Evolutionary conservation across 129 eudicot genomes (phyloP), one percentile per base, ranked within the genome.

Genomic region (Artemisia tridentata): DNA sequence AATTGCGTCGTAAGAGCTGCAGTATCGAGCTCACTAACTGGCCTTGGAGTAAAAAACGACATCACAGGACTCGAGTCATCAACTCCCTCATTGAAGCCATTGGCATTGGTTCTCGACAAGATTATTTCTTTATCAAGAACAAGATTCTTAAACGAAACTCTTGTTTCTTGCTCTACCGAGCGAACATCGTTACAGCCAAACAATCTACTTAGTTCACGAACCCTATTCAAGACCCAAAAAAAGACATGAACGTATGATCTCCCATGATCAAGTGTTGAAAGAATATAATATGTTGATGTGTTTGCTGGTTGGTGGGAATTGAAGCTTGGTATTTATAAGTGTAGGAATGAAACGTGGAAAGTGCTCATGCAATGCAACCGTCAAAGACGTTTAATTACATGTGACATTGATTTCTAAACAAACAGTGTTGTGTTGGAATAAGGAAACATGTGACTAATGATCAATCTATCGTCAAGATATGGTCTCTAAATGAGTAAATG

Each of bases 1-100:
- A 70, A 88, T 69, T n/a, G n/a, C n/a, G n/a, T n/a, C 65, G 80
- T 88, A n/a, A 86, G 65, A 3, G 96, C 88, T 8, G 96, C 92
- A 43, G 77, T 76, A 58, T 79, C 79, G 16, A 79, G 82, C 78
- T 85, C 79, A 18, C 58, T 38, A 72, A 25, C 71, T 0, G 84
- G 73, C 60, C 41, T 75, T 11, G 72, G 72, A 29, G 75, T 65
- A 59, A 27, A 65, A 7, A 50, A 63, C 13, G 17, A 18, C n/a
- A 56, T 19, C 31, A 34, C 23, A 43, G 54, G 10, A 60, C 41
- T 29, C 15, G 29, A 7, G 12, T 29, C 23, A 27, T 50, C 58
- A 63, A 63, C 77, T 16, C 54, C 54, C 53, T 65, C 65, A 29
- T 29, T 47, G 80, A 41, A 74, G 1, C 51, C 81, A 47, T 67